Percentiles rank a stretch among this genome's conserved stretches.
These are phyloP conservation scores for Eucalyptus tenuipes DNA, from an alignment of 345 rosid genomes.

Conservation along the genomic window DNA sequence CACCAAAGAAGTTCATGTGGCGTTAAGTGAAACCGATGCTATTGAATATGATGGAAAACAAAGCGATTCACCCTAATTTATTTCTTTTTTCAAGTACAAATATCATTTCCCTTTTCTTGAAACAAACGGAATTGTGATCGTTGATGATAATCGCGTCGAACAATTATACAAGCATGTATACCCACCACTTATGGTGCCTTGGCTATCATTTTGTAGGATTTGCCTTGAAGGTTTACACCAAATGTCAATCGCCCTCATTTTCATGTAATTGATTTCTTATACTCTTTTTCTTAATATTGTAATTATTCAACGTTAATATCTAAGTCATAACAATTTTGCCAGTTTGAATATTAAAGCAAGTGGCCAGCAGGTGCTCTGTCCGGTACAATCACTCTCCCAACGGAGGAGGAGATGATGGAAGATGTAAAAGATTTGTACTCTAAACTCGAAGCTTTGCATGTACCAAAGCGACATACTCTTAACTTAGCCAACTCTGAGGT, in stretches of 20 bases:
- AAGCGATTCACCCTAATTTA: not conserved
- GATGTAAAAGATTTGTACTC: not conserved
- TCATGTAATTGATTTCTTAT: not conserved
- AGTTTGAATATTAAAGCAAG: slow-evolving; percentile 17
- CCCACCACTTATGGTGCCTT: slow-evolving; percentile 52
- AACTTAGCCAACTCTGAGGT: rapidly evolving
- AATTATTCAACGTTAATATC: not conserved
- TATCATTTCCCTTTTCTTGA: slow-evolving; percentile 83
- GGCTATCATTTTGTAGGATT: slow-evolving; percentile 80
- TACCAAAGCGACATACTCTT: not conserved
- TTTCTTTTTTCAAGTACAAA: slow-evolving; percentile 41
- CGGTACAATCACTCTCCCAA: too few relatives aligned
- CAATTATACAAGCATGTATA: slow-evolving; percentile 73
- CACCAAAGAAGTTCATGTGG: slow-evolving; percentile 82
- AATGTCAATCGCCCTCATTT: not conserved
- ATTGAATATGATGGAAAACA: too few relatives aligned
- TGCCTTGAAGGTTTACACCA: slow-evolving; percentile 48
- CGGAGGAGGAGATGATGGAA: not conserved
- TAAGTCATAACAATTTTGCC: slow-evolving; percentile 44
- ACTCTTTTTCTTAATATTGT: not conserved
- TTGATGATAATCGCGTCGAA: slow-evolving; percentile 64
- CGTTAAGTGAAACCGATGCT: not conserved
- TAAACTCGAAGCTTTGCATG: rapidly evolving
- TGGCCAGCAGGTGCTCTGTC: too few relatives aligned
- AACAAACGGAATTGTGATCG: slow-evolving; percentile 39